phyloP scores from a whole-genome alignment of 1,284 basidiomycete genomes.

The Fomitopsis pinicola region DNA sequence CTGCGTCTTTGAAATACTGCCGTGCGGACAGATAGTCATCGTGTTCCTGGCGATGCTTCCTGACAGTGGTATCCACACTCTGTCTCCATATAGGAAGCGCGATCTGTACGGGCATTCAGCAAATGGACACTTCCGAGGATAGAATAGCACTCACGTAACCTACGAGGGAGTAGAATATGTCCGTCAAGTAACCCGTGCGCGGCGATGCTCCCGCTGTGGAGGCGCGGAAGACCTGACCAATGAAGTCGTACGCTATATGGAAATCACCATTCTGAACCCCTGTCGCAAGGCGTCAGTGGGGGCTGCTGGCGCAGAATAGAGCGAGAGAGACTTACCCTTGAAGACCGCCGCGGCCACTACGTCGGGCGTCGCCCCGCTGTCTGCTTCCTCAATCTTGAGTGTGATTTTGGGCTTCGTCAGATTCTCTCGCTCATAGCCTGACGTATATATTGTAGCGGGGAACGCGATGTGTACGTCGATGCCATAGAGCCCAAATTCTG shows the following conservation, averaged over 20 bases:
- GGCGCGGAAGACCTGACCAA: slow-evolving; percentile 67
- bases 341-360: slow-evolving; percentile 62
- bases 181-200: slow-evolving; percentile 54
- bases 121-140: not conserved
- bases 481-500: slow-evolving; percentile 77
- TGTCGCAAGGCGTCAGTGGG: slow-evolving; percentile 18
- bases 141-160: slow-evolving; percentile 36
- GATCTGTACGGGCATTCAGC: slow-evolving; percentile 31
- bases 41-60: slow-evolving; percentile 42
- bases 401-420: slow-evolving; percentile 79
- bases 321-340: slow-evolving; percentile 39
- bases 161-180: slow-evolving; percentile 45
- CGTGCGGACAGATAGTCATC: slow-evolving; percentile 35
- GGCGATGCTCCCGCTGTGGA: slow-evolving; percentile 69
- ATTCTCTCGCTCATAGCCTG: slow-evolving; percentile 81
- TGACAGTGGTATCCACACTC: slow-evolving; percentile 47
- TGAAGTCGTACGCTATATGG: slow-evolving; percentile 74
- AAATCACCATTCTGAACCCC: slow-evolving; percentile 72
- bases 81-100: slow-evolving; percentile 49
- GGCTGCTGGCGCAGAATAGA: not conserved
- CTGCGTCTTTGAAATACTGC: slow-evolving; percentile 9
- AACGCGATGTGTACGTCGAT: slow-evolving; percentile 86
- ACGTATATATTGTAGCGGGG: slow-evolving; percentile 81
- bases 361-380: slow-evolving; percentile 65
- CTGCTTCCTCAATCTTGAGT: slow-evolving; percentile 78